Percentiles rank a stretch among this genome's conserved stretches.
Conservation (phyloP, 164 flowering plant genomes). For the Platanus orientalis region DNA sequence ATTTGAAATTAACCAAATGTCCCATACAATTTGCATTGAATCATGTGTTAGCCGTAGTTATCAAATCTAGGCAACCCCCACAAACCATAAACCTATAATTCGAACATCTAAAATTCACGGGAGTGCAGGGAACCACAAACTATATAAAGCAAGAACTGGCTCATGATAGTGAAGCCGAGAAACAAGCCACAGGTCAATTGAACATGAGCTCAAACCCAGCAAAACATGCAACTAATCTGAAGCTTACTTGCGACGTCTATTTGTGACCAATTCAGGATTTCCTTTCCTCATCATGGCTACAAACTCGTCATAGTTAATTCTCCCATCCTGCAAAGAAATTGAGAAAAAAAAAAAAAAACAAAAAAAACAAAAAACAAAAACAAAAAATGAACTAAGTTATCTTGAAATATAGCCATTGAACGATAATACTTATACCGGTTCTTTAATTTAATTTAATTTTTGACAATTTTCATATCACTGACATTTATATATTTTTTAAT, state of each 20-base stretch:
- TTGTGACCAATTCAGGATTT: conserved; percentile 52
- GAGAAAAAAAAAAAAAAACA: not conserved
- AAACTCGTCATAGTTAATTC: conserved; percentile 86
- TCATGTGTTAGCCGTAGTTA: too few species aligned
- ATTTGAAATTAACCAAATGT: too few species aligned
- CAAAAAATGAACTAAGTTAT: not conserved
- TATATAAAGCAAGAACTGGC: not conserved
- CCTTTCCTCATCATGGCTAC: conserved; percentile 96
- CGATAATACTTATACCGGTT: not conserved
- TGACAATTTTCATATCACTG: too few species aligned
- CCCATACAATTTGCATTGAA: too few species aligned
- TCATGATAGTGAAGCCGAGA: too few species aligned
- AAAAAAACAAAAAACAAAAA: not conserved
- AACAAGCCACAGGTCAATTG: not conserved
- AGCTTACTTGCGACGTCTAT: conserved; percentile 52
- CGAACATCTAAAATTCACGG: not conserved
- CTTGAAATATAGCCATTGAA: not conserved
- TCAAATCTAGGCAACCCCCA: too few species aligned
- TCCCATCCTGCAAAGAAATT: conserved; percentile 70
- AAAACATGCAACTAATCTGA: not conserved
- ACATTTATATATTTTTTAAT: too few species aligned
- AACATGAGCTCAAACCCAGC: not conserved
- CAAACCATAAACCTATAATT: too few species aligned
- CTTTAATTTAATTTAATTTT: not conserved
- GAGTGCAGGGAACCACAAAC: not conserved